phyloP scores from a whole-genome alignment of 1,284 basidiomycete genomes.

The Pyrrhoderma lamaoense region DNA sequence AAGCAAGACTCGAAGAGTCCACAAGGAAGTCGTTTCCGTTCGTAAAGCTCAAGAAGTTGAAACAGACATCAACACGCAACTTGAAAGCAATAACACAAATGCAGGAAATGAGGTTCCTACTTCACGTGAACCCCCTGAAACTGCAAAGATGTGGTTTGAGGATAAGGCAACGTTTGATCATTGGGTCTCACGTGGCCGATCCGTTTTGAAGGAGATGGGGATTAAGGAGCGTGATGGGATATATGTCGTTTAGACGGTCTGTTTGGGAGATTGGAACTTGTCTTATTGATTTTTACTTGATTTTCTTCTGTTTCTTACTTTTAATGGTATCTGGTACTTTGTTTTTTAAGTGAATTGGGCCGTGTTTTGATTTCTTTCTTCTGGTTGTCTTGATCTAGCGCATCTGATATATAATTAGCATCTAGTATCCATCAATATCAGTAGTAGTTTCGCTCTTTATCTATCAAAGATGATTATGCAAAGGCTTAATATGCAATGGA shows the following conservation, averaged over 20 bases:
- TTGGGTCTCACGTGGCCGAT: conserved; percentile 48
- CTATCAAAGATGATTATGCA: no score
- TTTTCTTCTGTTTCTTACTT: background rate
- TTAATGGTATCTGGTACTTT: background rate
- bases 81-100: background rate
- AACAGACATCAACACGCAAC: background rate
- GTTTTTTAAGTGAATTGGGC: no score
- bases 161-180: conserved; percentile 33
- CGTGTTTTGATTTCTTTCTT: no score
- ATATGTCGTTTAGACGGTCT: no score
- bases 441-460: no score
- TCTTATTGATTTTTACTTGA: background rate
- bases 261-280: background rate
- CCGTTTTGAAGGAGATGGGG: conserved; percentile 39
- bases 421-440: no score
- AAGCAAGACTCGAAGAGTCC: no score
- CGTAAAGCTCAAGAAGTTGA: background rate
- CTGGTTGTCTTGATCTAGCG: no score
- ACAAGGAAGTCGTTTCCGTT: no score
- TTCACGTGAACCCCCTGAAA: background rate
- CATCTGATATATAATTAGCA: no score
- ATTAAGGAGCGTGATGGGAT: conserved; percentile 41
- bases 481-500: no score
- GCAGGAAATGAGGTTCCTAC: background rate
- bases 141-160: conserved; percentile 48